These are phyloP conservation scores for Penicillium atrosanguineum DNA, from an alignment of 495 filamentous ascomycete genomes.

Conservation along the genomic window DNA sequence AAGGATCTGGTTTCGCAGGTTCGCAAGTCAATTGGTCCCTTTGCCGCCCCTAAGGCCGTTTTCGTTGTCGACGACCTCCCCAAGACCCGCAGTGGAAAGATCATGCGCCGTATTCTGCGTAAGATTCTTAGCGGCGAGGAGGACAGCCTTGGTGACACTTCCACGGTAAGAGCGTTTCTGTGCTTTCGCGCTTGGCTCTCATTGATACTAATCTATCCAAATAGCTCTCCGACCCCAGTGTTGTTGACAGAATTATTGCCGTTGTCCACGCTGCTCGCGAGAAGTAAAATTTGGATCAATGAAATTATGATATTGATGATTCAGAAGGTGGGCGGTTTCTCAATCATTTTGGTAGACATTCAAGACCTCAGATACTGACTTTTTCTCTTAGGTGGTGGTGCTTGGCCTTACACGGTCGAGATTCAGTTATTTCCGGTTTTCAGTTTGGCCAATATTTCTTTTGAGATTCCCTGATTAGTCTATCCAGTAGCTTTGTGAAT, in stretches of 20 bases:
- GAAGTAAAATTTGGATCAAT: conserved; percentile 39
- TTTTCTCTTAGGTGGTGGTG: neutral
- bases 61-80: conserved; percentile 88
- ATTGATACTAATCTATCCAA: conserved; percentile 33
- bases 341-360: conserved; percentile 1
- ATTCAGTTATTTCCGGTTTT: conserved; percentile 7
- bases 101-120: conserved; percentile 94
- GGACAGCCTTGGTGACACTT: conserved; percentile 89
- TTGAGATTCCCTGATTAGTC: conserved; percentile 25
- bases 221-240: conserved; percentile 83
- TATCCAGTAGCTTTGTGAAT: conserved; percentile 20
- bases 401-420: neutral
- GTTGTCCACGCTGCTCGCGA: conserved; percentile 64
- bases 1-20: conserved; percentile 95
- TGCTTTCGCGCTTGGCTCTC: neutral
- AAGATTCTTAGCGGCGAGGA: conserved; percentile 98
- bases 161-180: conserved; percentile 64
- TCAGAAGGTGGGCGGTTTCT: conserved; percentile 11
- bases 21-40: conserved; percentile 93
- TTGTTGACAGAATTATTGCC: conserved; percentile 86
- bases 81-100: conserved; percentile 97
- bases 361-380: neutral
- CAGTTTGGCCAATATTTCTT: conserved; percentile 18
- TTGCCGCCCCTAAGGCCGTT: conserved; percentile 92
- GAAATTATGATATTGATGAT: conserved; percentile 26